These are phyloP conservation scores for Eremothecium coryli DNA, from an alignment of 1,139 yeast genomes.

Conservation along the genomic window DNA sequence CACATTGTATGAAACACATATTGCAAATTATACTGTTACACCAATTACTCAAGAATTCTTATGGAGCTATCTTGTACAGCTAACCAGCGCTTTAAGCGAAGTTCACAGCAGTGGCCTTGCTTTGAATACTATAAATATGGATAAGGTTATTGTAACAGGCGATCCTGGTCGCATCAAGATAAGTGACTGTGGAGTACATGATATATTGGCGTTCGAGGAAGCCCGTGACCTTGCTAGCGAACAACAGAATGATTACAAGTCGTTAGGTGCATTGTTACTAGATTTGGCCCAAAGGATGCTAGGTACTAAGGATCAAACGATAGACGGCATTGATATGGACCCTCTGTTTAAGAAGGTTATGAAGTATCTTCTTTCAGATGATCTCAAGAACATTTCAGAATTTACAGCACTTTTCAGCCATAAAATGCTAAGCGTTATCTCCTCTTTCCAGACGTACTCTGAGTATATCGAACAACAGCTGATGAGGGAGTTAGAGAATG, in stretches of 20 bases:
- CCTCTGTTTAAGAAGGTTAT: slow-evolving; percentile 32
- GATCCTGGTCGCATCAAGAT: slow-evolving; percentile 61
- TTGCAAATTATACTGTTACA: slow-evolving; percentile 35
- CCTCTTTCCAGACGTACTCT: slow-evolving; percentile 46
- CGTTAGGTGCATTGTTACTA: slow-evolving; percentile 51
- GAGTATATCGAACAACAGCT: slow-evolving; percentile 65
- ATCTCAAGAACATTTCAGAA: slow-evolving; percentile 25
- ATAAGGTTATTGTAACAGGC: slow-evolving; percentile 63
- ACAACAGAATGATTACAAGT: slow-evolving; percentile 46
- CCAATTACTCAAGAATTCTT: slow-evolving; percentile 53
- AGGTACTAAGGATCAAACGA: slow-evolving; percentile 15
- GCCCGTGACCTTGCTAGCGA: slow-evolving; percentile 30
- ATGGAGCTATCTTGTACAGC: slow-evolving; percentile 71
- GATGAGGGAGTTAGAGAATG: slow-evolving; percentile 75
- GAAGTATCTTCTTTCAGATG: slow-evolving; percentile 28
- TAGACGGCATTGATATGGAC: slow-evolving; percentile 22
- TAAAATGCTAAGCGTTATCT: slow-evolving; percentile 37
- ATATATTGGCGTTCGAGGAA: slow-evolving; percentile 42
- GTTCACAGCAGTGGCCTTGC: slow-evolving; percentile 57
- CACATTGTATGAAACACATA: slow-evolving; percentile 49
- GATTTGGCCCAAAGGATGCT: slow-evolving; percentile 45
- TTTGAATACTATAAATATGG: slow-evolving; percentile 52
- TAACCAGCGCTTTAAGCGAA: slow-evolving; percentile 54
- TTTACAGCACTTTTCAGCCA: slow-evolving; percentile 20
- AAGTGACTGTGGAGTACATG: slow-evolving; percentile 63